Percentiles rank a stretch among this genome's conserved stretches.
Conservation (phyloP, 2,329 filamentous ascomycete species). For the Neofusicoccum kwambonambiense region DNA sequence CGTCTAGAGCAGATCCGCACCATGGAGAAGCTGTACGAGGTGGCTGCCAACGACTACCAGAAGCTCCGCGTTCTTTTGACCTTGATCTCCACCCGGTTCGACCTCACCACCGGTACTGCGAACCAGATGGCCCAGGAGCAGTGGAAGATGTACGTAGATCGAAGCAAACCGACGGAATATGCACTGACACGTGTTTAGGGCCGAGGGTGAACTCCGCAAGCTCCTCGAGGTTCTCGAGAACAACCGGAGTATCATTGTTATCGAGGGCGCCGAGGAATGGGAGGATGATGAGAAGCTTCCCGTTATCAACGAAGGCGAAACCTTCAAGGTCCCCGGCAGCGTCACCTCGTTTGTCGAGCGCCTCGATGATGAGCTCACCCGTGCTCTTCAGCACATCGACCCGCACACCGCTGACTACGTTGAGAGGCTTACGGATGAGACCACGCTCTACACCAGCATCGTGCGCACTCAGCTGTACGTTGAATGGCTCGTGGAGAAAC, state of each 20-base stretch:
- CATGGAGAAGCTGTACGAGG: slow-evolving; percentile 94
- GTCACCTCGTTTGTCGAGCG: slow-evolving; percentile 92
- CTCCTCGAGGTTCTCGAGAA: slow-evolving; percentile 77
- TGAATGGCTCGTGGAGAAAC: slow-evolving; percentile 72
- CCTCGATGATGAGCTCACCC: slow-evolving; percentile 93
- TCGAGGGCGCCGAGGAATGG: slow-evolving; percentile 95
- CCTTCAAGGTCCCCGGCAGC: slow-evolving; percentile 90
- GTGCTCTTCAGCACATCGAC: slow-evolving; percentile 96
- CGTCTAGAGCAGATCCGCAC: slow-evolving; percentile 90
- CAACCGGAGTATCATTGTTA: slow-evolving; percentile 77
- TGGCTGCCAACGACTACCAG: slow-evolving; percentile 89
- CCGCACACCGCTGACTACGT: slow-evolving; percentile 99
- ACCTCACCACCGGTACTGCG: slow-evolving; percentile 75
- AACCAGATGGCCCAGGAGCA: slow-evolving; percentile 91
- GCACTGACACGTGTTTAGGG: slow-evolving; percentile 39
- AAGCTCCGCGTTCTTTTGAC: slow-evolving; percentile 88
- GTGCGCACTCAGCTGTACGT: slow-evolving; percentile 86
- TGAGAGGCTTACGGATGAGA: slow-evolving; percentile 88
- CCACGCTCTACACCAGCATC: slow-evolving; percentile 85
- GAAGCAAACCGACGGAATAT: neutral
- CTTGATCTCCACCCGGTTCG: slow-evolving; percentile 90
- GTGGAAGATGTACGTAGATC: slow-evolving; percentile 70
- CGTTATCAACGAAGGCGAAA: slow-evolving; percentile 67
- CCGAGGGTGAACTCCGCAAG: slow-evolving; percentile 78
- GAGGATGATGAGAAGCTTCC: slow-evolving; percentile 97